phyloP scores from a whole-genome alignment of 345 rosid genomes.

The Clausena lansium region DNA sequence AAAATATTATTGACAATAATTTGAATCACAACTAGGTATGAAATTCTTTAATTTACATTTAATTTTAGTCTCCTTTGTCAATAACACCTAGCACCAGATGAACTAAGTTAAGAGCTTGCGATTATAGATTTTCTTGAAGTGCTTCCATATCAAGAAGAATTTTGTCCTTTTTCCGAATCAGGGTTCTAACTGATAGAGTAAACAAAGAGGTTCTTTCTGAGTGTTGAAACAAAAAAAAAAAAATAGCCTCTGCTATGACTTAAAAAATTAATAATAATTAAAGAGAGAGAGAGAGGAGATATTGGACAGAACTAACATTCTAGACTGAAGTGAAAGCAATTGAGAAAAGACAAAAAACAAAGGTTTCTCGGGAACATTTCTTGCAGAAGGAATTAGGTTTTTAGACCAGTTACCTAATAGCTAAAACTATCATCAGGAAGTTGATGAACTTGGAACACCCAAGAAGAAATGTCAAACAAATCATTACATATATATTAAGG shows the following conservation, averaged over 20 bases:
- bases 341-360: not conserved
- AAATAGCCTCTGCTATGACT: not conserved
- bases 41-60: no score
- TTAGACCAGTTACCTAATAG: not conserved
- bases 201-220: slow-evolving; percentile 10
- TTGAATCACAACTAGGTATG: no score
- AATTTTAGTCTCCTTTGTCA: no score
- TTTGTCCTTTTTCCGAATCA: slow-evolving; percentile 45
- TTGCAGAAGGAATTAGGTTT: not conserved
- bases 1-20: no score
- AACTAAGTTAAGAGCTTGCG: slow-evolving; percentile 65
- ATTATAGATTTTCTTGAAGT: slow-evolving; percentile 60
- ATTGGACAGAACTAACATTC: not conserved
- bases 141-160: slow-evolving; percentile 64
- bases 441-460: not conserved
- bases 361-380: not conserved
- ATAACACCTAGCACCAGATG: no score
- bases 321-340: not conserved
- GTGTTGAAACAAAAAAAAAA: not conserved
- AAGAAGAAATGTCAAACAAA: not conserved
- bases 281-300: not conserved
- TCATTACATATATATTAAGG: not conserved
- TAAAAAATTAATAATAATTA: not conserved
- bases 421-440: not conserved
- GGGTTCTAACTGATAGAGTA: slow-evolving; percentile 41